Evolutionary conservation across 345 rosid species (phyloP), one percentile per base, ranked within the genome.

Genomic region (Lepidium sativum): DNA sequence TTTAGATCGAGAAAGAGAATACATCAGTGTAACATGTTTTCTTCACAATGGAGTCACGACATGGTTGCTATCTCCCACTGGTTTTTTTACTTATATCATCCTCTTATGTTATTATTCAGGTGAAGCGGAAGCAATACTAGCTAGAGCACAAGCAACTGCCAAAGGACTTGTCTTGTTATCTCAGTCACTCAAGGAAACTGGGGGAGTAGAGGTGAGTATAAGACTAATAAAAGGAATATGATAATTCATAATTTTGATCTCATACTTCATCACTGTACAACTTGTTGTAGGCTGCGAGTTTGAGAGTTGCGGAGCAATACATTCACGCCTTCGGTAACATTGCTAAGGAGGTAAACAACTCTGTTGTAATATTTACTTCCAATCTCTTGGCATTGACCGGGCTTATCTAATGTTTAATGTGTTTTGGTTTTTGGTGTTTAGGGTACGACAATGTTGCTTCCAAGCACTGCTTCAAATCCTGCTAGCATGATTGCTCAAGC

Each of bases 371-470:
- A 55, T 6, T 65, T 11, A 18, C 9, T 58, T 27, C 1, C 43
- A 39, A 33, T 40, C 35, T 60, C 45, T 32, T 54, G 27, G 15
- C 31, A 31, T 2, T 15, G 13, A 13, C 15, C 16, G 37, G 21
- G 65, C 23, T 48, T 47, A 49, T 48, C 0, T 48, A 63, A 48
- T 63, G 38, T 3, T 48, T 18, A 25, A 20, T 45, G 13, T 54
- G 32, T 16, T 31, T 54, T 0, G 29, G 15, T 0, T 41, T 5
- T 9, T 44, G 65, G 39, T 13, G 10, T 48, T 34, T 68, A 91
- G 99, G 84, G 95, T 32, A 95, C 96, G 55, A 95, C 97, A 48
- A 68, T 95, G 83, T 75, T 91, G 78, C 95, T 95, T 76, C 98
- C 97, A 9, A 83, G 86, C 59, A 38, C 81, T 37, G 70, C 86